phyloP scores from a whole-genome alignment of 768 basidiomycete species.

The Glaciozyma antarctica region DNA sequence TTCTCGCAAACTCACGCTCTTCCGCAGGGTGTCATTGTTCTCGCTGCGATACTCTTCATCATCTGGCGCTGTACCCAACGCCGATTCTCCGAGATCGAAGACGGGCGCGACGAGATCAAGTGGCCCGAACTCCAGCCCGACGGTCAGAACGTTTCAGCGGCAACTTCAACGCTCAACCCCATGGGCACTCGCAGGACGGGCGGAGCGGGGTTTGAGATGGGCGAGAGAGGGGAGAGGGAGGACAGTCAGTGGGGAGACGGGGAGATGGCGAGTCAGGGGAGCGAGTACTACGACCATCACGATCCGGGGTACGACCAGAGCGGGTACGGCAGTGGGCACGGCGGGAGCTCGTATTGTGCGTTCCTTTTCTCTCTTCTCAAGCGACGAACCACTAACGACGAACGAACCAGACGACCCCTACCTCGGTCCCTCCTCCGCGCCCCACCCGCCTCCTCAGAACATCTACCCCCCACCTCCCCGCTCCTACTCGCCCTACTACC shows the following conservation, averaged over 20 bases:
- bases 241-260: neutral
- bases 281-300: neutral
- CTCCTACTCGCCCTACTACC: neutral
- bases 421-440: neutral
- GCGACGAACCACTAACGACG: neutral
- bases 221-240: neutral
- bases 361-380: neutral
- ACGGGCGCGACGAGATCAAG: conserved; percentile 26
- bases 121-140: conserved; percentile 33
- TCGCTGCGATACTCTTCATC: conserved; percentile 25
- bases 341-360: neutral
- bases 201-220: conserved; percentile 27
- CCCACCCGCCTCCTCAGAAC: conserved; percentile 1
- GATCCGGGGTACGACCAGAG: conserved; percentile 1
- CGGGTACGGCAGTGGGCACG: neutral
- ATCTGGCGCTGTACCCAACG: conserved; percentile 27
- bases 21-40: conserved; percentile 21
- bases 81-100: conserved; percentile 31
- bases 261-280: neutral
- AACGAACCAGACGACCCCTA: conserved; percentile 1
- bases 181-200: conserved; percentile 26
- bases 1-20: neutral
- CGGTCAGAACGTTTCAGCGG: conserved; percentile 11
- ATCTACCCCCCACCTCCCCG: conserved; percentile 4
- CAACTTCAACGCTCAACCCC: conserved; percentile 30